Conservation (phyloP, 352 stramenopile species). For the Peronospora belbahrii region DNA sequence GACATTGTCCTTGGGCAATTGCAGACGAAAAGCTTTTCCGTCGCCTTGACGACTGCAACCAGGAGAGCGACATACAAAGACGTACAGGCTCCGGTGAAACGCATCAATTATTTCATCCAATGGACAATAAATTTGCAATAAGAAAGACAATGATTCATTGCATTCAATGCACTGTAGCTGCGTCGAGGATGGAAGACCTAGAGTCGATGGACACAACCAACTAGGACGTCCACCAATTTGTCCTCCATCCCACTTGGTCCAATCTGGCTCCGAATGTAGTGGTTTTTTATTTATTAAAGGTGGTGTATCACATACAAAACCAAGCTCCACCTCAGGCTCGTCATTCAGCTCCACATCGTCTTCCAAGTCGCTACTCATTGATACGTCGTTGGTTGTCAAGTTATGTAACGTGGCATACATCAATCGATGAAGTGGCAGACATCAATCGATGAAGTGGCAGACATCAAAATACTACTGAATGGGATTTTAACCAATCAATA, state of each 20-base stretch:
- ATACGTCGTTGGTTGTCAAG: constrained; percentile 8
- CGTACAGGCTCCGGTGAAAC: constrained; percentile 91
- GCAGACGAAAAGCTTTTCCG: constrained; percentile 73
- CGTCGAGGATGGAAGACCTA: constrained; percentile 29
- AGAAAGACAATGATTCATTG: constrained; percentile 49
- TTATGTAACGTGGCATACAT: not conserved
- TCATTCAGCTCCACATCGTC: constrained; percentile 35
- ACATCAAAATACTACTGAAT: too few relatives aligned
- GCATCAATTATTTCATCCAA: constrained; percentile 78
- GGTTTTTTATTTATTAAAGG: constrained; percentile 18
- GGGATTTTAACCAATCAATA: constrained; percentile 6
- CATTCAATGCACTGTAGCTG: constrained; percentile 51
- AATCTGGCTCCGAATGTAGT: constrained; percentile 52
- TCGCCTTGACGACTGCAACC: constrained; percentile 52
- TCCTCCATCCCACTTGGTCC: constrained; percentile 89
- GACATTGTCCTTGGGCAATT: constrained; percentile 85
- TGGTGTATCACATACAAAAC: constrained; percentile 43
- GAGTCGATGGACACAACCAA: constrained; percentile 72
- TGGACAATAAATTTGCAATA: constrained; percentile 91
- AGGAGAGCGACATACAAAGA: constrained; percentile 83
- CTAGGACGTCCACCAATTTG: constrained; percentile 83
- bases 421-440: not conserved
- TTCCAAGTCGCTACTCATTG: constrained; percentile 32
- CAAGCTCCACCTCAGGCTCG: constrained; percentile 59
- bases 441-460: too few relatives aligned